Evolutionary conservation across 805 yeast species (phyloP), one percentile per base, ranked within the genome.

Genomic region (Schwanniomyces yamadae): DNA sequence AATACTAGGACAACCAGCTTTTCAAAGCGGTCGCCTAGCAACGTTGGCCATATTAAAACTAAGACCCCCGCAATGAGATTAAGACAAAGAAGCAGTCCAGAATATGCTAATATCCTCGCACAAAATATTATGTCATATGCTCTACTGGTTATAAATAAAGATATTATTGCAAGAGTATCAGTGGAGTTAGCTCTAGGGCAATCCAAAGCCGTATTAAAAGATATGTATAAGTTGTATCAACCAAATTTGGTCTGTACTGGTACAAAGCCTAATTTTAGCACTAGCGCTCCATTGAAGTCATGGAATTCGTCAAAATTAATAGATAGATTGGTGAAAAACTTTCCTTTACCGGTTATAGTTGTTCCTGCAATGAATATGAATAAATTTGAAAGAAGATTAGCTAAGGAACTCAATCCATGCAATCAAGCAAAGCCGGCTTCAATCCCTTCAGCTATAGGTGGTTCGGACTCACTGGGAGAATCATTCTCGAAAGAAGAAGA

Each of bases 271-370:
- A 63, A 57, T 38, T 15, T 34, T 10, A 50, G 51, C 23, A 54
- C 51, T 11, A 57, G 73, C 27, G 78, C 79, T 1, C 80, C 83
- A 2, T 63, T 78, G 16, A 63, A 73, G 39, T 69, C 82, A 16
- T 78, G 88, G 84, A 61, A 61, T 26, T 75, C 84, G 4, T 73
- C 81, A 20, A 75, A 82, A 44, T 58, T 83, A 25, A 73, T 84
- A 16, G 86, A 81, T 51, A 61, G 85, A 32, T 63, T 82, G 30
- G 83, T 82, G 19, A 79, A 77, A 49, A 75, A 74, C 48, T 79
- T 72, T 45, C 78, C 81, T 4, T 70, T 81, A 11, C 89, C 90
- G 0, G 74, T 79, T n/a, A 69, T 82, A 16, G 73, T 82, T 32
- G 82, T 78, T 0, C 84, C 89, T 1, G 78, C 84, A 2, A 54